Conservation (phyloP, 305 asterid genomes). For the Salvia sclarea region DNA sequence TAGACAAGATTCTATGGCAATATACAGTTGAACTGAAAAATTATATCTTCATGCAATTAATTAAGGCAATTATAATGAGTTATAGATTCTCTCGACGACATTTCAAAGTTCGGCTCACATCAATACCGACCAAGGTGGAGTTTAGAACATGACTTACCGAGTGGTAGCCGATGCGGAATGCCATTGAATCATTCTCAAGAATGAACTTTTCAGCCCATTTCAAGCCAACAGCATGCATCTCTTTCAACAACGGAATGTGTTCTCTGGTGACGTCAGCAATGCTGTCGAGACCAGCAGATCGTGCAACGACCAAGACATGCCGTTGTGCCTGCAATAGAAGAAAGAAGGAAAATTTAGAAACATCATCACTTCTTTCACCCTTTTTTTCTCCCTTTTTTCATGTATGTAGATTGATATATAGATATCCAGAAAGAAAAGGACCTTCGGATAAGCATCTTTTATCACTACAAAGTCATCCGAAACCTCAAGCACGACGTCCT, state of each 20-base stretch:
- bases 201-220: conserved; percentile 71
- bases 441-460: conserved; percentile 94
- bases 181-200: conserved; percentile 52
- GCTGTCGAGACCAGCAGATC: conserved; percentile 68
- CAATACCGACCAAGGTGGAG: not conserved
- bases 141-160: conserved; percentile 48
- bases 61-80: not conserved
- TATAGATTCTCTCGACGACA: not conserved
- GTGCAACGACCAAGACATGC: conserved; percentile 75
- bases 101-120: not conserved
- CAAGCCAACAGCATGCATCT: conserved; percentile 74
- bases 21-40: not conserved
- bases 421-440: conserved; percentile 34
- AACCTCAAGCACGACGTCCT: conserved; percentile 51
- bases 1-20: not conserved
- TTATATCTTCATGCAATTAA: not conserved
- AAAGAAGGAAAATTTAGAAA: conserved; percentile 1
- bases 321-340: conserved; percentile 61
- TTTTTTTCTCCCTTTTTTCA: not conserved
- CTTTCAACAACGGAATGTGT: conserved; percentile 65
- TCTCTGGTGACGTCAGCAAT: conserved; percentile 58
- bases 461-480: conserved; percentile 73
- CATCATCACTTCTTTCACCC: not conserved
- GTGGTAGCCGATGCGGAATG: conserved; percentile 92
- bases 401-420: not conserved